phyloP scores from a whole-genome alignment of 306 rosid genomes.

The Cajanus cajan region DNA sequence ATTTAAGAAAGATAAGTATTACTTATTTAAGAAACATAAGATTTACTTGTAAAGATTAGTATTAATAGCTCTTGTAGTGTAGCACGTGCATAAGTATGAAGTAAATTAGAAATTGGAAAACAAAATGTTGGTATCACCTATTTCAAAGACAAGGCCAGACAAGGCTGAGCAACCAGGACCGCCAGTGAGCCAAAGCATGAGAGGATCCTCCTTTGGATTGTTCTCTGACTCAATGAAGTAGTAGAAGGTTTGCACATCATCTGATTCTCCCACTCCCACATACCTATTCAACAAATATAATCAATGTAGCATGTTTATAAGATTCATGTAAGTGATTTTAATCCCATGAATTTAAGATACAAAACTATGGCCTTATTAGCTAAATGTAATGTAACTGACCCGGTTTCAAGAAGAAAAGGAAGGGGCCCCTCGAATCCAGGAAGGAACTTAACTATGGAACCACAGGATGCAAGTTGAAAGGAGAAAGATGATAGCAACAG shows the following conservation, averaged over 20 bases:
- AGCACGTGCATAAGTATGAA: no score
- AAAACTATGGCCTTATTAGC: not conserved
- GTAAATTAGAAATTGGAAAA: not conserved
- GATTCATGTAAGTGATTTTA: not conserved
- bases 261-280: slow-evolving; percentile 66
- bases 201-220: slow-evolving; percentile 60
- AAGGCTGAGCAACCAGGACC: slow-evolving; percentile 71
- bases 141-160: slow-evolving; percentile 50
- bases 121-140: slow-evolving; percentile 33
- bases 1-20: no score
- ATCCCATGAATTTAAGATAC: not conserved
- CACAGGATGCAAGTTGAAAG: slow-evolving; percentile 20
- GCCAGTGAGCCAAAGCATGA: slow-evolving; percentile 71
- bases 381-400: slow-evolving; percentile 45
- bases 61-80: no score
- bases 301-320: not conserved
- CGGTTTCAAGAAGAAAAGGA: slow-evolving; percentile 65
- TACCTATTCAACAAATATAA: slow-evolving; percentile 37
- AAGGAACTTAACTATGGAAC: slow-evolving; percentile 40
- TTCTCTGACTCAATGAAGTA: slow-evolving; percentile 63
- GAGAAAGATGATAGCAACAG: not conserved
- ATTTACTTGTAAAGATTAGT: no score
- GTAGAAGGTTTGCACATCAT: slow-evolving; percentile 57
- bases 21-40: no score
- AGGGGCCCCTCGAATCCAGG: slow-evolving; percentile 75